Conservation (phyloP, 73 alveolate genomes). For the Tetrahymena elliotti region DNA sequence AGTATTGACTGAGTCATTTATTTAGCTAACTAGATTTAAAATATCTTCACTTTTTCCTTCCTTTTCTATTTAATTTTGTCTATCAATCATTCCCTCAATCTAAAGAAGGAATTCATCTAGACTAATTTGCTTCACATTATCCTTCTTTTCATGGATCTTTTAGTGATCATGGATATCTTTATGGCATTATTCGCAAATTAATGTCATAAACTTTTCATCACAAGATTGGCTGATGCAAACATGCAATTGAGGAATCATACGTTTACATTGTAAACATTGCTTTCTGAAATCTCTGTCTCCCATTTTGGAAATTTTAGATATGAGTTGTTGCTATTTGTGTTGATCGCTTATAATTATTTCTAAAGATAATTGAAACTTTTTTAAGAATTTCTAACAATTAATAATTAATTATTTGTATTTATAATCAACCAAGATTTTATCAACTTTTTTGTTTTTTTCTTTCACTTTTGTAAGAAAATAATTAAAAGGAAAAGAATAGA, state of each 20-base stretch:
- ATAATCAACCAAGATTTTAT: neutral
- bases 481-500: neutral
- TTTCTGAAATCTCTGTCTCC: neutral
- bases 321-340: neutral
- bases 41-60: neutral
- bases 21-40: neutral
- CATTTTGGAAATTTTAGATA: neutral
- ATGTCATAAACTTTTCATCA: neutral
- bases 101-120: neutral
- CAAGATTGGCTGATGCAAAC: neutral
- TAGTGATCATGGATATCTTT: neutral
- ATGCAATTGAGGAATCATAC: neutral
- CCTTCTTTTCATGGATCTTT: neutral
- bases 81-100: neutral
- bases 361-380: neutral
- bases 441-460: neutral
- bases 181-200: neutral
- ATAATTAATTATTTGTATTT: neutral
- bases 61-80: neutral
- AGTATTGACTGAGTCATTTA: neutral
- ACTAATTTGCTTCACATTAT: neutral
- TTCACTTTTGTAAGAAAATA: neutral
- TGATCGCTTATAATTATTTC: neutral
- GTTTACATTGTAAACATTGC: neutral
- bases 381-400: neutral